Evolutionary conservation across 2,329 filamentous ascomycete genomes (phyloP).

Genomic region (Fusarium denticulatum): DNA sequence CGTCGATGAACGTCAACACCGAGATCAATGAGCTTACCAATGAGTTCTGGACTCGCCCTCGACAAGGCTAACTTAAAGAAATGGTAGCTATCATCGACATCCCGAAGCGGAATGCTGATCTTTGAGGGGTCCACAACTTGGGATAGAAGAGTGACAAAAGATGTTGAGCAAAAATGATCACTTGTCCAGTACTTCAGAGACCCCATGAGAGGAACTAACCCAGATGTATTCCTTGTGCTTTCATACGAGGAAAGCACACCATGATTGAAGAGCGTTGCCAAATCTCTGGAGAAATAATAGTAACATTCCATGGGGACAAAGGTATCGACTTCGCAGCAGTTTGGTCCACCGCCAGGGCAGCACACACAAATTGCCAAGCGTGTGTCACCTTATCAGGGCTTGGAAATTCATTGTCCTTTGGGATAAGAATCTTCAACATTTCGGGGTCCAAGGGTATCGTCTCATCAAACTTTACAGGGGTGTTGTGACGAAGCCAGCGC

Average conservation of each 20-base stretch:
- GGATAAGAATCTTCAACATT: background rate
- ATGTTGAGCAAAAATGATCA: background rate
- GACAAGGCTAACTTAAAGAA: background rate
- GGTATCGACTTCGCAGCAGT: background rate
- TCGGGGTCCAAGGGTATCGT: background rate
- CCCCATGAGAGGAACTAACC: background rate
- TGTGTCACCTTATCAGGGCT: background rate
- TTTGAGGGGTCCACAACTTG: background rate
- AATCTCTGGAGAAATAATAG: background rate
- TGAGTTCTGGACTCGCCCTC: accelerated
- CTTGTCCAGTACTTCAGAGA: background rate
- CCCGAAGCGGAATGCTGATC: accelerated
- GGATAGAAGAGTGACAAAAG: background rate
- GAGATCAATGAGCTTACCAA: background rate
- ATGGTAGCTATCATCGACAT: background rate
- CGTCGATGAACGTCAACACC: background rate
- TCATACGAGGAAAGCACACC: background rate
- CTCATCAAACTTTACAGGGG: accelerated
- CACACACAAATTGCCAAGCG: background rate
- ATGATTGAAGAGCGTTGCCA: background rate
- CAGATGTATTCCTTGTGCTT: background rate
- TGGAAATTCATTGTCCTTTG: background rate
- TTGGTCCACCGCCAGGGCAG: accelerated
- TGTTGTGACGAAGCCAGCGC: background rate
- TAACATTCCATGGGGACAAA: background rate